Base-by-base conservation (phyloP, 2,329 filamentous ascomycete genomes). In the Fusarium metavorans region DNA sequence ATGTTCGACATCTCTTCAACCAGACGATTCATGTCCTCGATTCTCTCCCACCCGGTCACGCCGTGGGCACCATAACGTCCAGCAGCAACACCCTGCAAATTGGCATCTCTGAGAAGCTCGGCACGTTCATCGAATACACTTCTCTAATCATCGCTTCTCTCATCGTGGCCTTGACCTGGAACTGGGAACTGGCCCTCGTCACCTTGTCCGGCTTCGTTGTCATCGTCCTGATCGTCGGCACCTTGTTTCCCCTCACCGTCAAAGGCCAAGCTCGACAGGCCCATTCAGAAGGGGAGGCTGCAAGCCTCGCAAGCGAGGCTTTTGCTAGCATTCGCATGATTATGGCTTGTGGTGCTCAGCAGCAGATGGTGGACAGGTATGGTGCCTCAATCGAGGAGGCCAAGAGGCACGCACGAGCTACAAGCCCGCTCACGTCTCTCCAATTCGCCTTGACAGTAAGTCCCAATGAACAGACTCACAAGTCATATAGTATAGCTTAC, bases 61-160 rank as follows among this genome's bases (percentile, higher is more conserved):
- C 88, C 3, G 85, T 86, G 1, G 86, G 85, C 45, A 85, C 87
- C 1, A 88, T 90, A 73, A 89, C 87, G 0, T 84, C 85, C 0
- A 85, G 86, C 0, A 84, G 87, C 35, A 89, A 89, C 71, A 85
- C 85, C 0, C 84, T 90, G 13, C 88, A 90, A 66, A 81, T 87
- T 30, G 88, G 87, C 20, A 85, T 89, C n/a, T 89, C 87, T 0
- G 87, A 89, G 72, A 86, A 87, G 63, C 79, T 90, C 6, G 82
- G 83, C 2, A 80, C 80, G 3, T 79, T 88, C 2, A 80, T 87
- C 34, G 83, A 86, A 60, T 83, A 81, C 2, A 60, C 84, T 3
- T 79, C 85, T 3, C 76, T 86, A 2, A 76, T 87, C 6, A 72
- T 86, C 7, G 79, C 87, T 0, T 86, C 87, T 64, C 82, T 88